Evolutionary conservation across 2,329 filamentous ascomycete species (phyloP).

Genomic region (Alternaria panax): DNA sequence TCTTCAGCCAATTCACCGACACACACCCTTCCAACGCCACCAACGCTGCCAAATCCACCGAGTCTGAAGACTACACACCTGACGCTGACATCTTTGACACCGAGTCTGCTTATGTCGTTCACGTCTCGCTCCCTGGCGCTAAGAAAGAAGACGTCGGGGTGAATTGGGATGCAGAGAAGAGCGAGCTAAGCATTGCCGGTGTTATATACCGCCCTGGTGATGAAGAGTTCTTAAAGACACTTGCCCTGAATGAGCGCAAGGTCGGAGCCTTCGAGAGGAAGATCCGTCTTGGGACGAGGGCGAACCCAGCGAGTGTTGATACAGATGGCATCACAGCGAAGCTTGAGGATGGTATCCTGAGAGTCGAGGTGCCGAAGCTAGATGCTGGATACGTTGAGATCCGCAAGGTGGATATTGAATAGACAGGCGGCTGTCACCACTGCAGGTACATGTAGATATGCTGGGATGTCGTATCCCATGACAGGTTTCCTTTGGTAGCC

Average conservation of each 20-base stretch:
- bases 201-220: conserved; percentile 75
- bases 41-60: conserved; percentile 19
- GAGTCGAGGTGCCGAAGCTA: conserved; percentile 78
- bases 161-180: conserved; percentile 75
- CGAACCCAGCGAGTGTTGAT: conserved; percentile 69
- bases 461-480: not conserved
- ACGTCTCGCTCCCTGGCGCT: conserved; percentile 77
- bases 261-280: conserved; percentile 78
- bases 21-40: conserved; percentile 20
- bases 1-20: conserved; percentile 46
- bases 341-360: conserved; percentile 78
- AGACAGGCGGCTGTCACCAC: conserved; percentile 16
- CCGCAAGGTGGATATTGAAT: conserved; percentile 61
- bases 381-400: conserved; percentile 66
- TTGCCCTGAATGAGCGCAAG: conserved; percentile 71
- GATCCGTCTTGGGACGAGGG: conserved; percentile 65
- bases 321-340: conserved; percentile 73
- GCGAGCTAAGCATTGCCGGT: conserved; percentile 71
- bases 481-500: not conserved
- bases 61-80: conserved; percentile 61
- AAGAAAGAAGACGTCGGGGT: conserved; percentile 80
- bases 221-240: conserved; percentile 70
- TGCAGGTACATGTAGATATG: not conserved
- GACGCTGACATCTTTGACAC: conserved; percentile 81
- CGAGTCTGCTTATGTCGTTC: conserved; percentile 67